A percentile compares a stretch with the other conserved stretches of the same genome.
Conservation (phyloP, 495 filamentous ascomycete genomes). For the Durotheca rogersii region DNA sequence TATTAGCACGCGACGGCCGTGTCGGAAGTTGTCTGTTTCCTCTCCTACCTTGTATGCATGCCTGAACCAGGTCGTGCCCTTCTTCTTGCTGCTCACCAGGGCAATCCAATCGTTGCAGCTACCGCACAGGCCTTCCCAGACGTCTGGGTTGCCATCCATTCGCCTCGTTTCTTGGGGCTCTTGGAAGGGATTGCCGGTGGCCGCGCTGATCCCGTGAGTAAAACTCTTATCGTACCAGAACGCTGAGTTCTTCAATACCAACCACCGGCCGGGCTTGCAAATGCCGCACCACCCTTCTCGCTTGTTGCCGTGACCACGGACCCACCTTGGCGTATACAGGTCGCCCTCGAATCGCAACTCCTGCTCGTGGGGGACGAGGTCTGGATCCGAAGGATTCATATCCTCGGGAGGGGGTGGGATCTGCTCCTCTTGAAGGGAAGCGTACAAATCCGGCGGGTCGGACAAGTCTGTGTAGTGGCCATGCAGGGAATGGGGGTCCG, state of each 20-base stretch:
- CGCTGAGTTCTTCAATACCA: conserved; percentile 79
- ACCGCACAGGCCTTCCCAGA: conserved; percentile 78
- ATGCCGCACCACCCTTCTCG: conserved; percentile 84
- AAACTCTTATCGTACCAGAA: conserved; percentile 89
- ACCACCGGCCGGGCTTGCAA: conserved; percentile 78
- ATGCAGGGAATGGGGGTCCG: conserved; percentile 60
- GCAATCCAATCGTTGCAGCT: conserved; percentile 79
- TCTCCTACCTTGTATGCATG: conserved; percentile 75
- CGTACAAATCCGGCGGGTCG: conserved; percentile 71
- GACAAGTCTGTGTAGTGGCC: conserved; percentile 64
- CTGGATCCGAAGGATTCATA: conserved; percentile 71
- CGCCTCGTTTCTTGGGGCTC: conserved; percentile 68
- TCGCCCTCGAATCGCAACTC: conserved; percentile 76
- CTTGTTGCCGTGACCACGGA: conserved; percentile 77
- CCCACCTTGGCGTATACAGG: conserved; percentile 75
- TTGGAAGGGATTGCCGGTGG: conserved; percentile 70
- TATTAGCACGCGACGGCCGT: conserved; percentile 9
- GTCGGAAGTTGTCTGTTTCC: background rate
- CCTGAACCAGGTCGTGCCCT: conserved; percentile 81
- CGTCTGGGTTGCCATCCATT: conserved; percentile 76
- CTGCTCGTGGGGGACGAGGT: conserved; percentile 70
- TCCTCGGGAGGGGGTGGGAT: conserved; percentile 69
- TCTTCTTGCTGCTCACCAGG: conserved; percentile 79
- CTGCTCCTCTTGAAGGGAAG: conserved; percentile 66
- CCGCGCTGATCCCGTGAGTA: conserved; percentile 76